These are phyloP conservation scores for Leishmania martiniquensis DNA, from an alignment of 208 protist genomes.

Conservation along the genomic window DNA sequence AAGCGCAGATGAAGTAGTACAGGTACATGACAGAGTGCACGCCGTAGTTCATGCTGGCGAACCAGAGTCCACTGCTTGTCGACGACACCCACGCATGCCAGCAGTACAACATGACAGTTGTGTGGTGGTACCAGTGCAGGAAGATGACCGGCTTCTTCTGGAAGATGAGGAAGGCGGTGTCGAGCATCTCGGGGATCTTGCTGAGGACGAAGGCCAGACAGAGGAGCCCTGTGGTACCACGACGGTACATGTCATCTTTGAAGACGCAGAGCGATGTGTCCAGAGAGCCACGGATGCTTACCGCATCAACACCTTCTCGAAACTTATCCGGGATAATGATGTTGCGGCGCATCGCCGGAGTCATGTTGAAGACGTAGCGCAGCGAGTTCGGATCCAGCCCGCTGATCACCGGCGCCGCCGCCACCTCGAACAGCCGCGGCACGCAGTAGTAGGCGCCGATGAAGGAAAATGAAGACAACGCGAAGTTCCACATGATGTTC, in stretches of 20 bases:
- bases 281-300: conserved; percentile 41
- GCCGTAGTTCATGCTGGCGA: conserved; percentile 88
- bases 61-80: conserved; percentile 65
- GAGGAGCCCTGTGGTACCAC: conserved; percentile 44
- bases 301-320: conserved; percentile 31
- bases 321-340: conserved; percentile 30
- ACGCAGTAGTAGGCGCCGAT: conserved; percentile 59
- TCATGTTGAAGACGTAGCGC: conserved; percentile 28
- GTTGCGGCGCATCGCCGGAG: conserved; percentile 33
- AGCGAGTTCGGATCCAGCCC: conserved; percentile 29
- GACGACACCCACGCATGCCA: conserved; percentile 65
- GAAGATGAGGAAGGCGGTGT: conserved; percentile 75
- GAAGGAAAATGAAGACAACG: conserved; percentile 79
- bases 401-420: conserved; percentile 40
- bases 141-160: conserved; percentile 82
- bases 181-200: conserved; percentile 82
- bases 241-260: conserved; percentile 45
- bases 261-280: conserved; percentile 58
- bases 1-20: conserved; percentile 87
- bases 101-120: conserved; percentile 86
- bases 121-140: conserved; percentile 93
- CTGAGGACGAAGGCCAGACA: conserved; percentile 67
- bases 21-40: conserved; percentile 96
- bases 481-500: conserved; percentile 85
- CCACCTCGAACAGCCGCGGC: conserved; percentile 49